Conservation (phyloP, 257 asterid genomes). For the Solanum paucissectum region DNA sequence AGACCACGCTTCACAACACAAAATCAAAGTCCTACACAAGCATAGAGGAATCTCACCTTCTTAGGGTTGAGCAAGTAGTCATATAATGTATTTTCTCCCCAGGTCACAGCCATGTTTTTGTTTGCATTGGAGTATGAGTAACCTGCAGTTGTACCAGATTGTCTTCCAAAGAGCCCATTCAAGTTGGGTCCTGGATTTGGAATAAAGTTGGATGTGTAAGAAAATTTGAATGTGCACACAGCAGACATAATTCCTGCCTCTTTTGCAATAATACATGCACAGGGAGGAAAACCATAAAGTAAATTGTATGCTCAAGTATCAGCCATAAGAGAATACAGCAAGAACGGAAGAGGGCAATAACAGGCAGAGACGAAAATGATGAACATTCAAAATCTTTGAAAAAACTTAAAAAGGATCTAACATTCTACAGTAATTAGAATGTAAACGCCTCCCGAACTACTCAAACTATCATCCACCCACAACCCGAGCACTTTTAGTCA, state of each 20-base stretch:
- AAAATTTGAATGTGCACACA: background rate
- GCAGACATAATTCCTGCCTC: background rate
- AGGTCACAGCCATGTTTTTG: conserved; percentile 75
- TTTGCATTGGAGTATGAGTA: conserved; percentile 89
- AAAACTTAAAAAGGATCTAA: background rate
- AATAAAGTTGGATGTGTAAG: background rate
- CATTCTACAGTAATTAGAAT: background rate
- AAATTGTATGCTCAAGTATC: background rate
- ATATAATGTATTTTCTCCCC: conserved; percentile 88
- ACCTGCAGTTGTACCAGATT: conserved; percentile 89
- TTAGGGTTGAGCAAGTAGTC: conserved; percentile 88
- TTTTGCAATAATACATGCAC: background rate
- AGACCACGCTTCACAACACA: background rate
- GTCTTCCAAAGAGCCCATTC: conserved; percentile 93
- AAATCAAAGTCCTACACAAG: background rate
- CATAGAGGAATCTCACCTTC: conserved; percentile 39
- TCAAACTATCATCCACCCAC: background rate
- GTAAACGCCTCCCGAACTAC: background rate
- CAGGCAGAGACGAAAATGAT: background rate
- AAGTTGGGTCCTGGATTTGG: conserved; percentile 61
- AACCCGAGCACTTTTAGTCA: background rate
- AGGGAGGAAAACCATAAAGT: background rate
- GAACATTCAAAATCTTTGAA: background rate
- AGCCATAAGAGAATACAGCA: background rate
- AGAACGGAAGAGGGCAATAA: background rate